Evolutionary conservation across 495 filamentous ascomycete species (phyloP).

Genomic region (Neurospora discreta): DNA sequence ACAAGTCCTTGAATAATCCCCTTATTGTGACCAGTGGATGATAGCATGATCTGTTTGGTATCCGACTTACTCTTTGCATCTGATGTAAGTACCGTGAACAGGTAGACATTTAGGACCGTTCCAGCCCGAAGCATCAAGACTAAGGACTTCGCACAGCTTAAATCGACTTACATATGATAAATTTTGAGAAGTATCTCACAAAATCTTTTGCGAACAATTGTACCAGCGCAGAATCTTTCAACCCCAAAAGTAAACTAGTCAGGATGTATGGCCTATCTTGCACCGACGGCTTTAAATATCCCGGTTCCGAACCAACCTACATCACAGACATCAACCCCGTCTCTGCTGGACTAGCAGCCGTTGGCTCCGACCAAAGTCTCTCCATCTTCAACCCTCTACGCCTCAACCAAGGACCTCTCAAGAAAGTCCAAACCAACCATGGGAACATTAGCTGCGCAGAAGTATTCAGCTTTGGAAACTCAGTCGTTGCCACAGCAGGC

Average conservation of each 20-base stretch:
- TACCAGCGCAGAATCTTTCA: not conserved
- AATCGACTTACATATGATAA: not conserved
- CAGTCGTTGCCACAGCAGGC: conserved; percentile 45
- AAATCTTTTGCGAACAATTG: not conserved
- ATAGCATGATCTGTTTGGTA: not conserved
- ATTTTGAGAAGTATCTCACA: not conserved
- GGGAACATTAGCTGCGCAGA: conserved; percentile 47
- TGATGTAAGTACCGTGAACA: not conserved
- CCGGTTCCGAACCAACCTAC: conserved; percentile 32
- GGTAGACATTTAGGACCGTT: not conserved
- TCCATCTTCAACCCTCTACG: conserved; percentile 41
- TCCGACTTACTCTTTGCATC: not conserved
- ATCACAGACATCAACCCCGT: conserved; percentile 40
- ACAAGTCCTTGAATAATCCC: not conserved
- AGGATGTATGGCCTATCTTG: conserved; percentile 37
- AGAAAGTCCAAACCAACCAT: conserved; percentile 35
- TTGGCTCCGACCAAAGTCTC: conserved; percentile 44
- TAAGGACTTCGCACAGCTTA: not conserved
- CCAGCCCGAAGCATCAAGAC: not conserved
- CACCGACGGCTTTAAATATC: conserved; percentile 32
- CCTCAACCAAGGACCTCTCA: conserved; percentile 29
- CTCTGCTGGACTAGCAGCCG: conserved; percentile 32
- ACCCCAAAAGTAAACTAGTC: not conserved
- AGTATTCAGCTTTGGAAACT: conserved; percentile 28
- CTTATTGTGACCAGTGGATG: not conserved